Conservation (phyloP, 306 rosid genomes). For the Phaseolus lunatus region DNA sequence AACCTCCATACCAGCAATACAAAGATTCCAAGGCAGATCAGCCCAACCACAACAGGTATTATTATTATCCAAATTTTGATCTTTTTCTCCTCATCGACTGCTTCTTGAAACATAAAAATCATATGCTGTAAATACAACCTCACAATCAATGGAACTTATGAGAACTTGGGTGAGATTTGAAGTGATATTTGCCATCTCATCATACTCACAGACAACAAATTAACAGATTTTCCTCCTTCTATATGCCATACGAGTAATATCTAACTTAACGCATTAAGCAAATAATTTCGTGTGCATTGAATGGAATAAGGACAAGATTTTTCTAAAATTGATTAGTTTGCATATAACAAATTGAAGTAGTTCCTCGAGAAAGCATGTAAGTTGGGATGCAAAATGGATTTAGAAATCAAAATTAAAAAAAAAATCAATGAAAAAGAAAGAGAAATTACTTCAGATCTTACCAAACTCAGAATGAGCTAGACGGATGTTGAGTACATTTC, state of each 20-base stretch:
- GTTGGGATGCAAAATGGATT: not conserved
- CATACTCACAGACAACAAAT: not conserved
- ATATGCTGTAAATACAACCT: conserved; percentile 24
- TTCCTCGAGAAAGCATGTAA: not conserved
- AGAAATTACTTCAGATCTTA: conserved; percentile 6
- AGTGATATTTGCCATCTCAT: not conserved
- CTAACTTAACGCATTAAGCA: not conserved
- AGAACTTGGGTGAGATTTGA: not conserved
- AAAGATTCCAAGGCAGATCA: conserved; percentile 47
- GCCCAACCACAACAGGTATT: conserved; percentile 48
- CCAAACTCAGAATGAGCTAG: conserved; percentile 59
- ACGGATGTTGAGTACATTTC: conserved; percentile 54
- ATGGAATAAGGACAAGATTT: not conserved
- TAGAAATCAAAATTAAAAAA: not conserved
- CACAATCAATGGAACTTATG: conserved; percentile 23
- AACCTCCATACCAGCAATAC: conserved; percentile 60
- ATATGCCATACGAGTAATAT: not conserved
- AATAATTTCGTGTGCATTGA: not conserved
- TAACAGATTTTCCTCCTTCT: not conserved
- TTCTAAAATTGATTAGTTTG: not conserved
- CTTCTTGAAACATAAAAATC: conserved; percentile 35
- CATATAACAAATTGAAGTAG: not conserved
- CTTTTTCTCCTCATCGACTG: conserved; percentile 50
- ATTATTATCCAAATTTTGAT: conserved; percentile 48
- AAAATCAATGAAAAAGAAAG: not conserved